Percentiles rank a stretch among this genome's conserved stretches.
phyloP scores from a whole-genome alignment of 768 basidiomycete genomes.

The Termitomyces titanicus region DNA sequence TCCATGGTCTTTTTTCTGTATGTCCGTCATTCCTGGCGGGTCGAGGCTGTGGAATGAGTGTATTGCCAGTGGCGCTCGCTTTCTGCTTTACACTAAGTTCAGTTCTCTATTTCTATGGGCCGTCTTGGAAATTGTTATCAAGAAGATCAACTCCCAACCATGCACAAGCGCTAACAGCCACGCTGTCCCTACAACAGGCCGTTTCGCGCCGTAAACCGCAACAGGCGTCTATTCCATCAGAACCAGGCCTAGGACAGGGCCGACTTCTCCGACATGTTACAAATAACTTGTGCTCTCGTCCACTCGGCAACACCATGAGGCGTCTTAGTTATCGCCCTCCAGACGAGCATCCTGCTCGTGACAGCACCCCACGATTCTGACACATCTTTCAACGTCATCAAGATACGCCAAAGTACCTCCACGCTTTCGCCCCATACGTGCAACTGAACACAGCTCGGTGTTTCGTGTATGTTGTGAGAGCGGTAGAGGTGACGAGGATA shows the following conservation, averaged over 20 bases:
- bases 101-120: too few relatives aligned
- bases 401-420: constrained; percentile 52
- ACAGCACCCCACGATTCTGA: constrained; percentile 45
- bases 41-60: too few relatives aligned
- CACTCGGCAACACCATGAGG: constrained; percentile 47
- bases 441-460: constrained; percentile 23
- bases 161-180: too few relatives aligned
- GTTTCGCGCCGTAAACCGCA: too few relatives aligned
- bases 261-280: constrained; percentile 14
- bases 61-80: too few relatives aligned
- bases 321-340: constrained; percentile 44
- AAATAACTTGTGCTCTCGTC: constrained; percentile 39
- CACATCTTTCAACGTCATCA: constrained; percentile 37
- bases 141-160: too few relatives aligned
- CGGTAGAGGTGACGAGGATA: constrained; percentile 25
- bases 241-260: neutral
- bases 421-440: constrained; percentile 48
- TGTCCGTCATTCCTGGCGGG: too few relatives aligned
- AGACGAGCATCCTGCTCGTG: constrained; percentile 51
- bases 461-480: constrained; percentile 34
- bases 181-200: too few relatives aligned
- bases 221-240: too few relatives aligned
- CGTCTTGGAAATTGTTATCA: too few relatives aligned
- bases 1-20: too few relatives aligned
- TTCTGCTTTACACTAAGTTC: too few relatives aligned